A percentile compares a stretch with the other conserved stretches of the same genome.
Evolutionary conservation across 805 yeast genomes (phyloP).

Genomic region (Saitoella complicata): DNA sequence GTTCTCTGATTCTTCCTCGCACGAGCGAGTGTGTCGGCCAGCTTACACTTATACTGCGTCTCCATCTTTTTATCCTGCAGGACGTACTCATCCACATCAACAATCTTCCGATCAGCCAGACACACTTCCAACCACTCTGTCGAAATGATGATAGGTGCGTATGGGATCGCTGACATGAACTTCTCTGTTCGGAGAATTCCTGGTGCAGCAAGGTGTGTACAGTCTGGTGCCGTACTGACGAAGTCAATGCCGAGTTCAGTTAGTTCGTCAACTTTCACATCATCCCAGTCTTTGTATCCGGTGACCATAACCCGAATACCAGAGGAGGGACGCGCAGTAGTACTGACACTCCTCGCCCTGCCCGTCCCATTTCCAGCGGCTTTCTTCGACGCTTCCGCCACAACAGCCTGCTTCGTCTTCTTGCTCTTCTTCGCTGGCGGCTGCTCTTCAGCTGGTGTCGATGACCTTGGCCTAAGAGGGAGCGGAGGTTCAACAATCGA

Average conservation of each 20-base stretch:
- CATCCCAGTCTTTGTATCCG: constrained; percentile 7
- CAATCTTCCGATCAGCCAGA: constrained; percentile 4
- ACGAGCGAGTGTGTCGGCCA: constrained; percentile 12
- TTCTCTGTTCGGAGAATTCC: constrained; percentile 73
- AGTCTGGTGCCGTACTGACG: constrained; percentile 23
- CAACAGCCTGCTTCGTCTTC: background rate
- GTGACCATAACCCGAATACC: constrained; percentile 8
- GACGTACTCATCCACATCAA: constrained; percentile 14
- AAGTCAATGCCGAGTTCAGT: constrained; percentile 42
- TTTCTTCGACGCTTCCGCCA: background rate
- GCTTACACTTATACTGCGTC: constrained; percentile 12
- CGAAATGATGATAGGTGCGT: constrained; percentile 22
- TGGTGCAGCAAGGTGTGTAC: constrained; percentile 50
- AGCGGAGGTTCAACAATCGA: background rate
- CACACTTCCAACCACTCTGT: constrained; percentile 13
- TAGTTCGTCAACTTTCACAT: background rate
- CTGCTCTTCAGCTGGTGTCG: background rate
- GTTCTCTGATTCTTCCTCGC: constrained; percentile 10
- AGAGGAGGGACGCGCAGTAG: background rate
- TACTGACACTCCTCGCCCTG: background rate
- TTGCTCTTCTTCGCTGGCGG: constrained; percentile 1
- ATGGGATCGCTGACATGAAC: constrained; percentile 54
- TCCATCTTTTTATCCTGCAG: constrained; percentile 20
- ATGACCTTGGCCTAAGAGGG: background rate
- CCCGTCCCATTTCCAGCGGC: background rate